A percentile compares a stretch with the other conserved stretches of the same genome.
Evolutionary conservation across 768 basidiomycete species (phyloP).

Genomic region (Tricholoma matsutake): DNA sequence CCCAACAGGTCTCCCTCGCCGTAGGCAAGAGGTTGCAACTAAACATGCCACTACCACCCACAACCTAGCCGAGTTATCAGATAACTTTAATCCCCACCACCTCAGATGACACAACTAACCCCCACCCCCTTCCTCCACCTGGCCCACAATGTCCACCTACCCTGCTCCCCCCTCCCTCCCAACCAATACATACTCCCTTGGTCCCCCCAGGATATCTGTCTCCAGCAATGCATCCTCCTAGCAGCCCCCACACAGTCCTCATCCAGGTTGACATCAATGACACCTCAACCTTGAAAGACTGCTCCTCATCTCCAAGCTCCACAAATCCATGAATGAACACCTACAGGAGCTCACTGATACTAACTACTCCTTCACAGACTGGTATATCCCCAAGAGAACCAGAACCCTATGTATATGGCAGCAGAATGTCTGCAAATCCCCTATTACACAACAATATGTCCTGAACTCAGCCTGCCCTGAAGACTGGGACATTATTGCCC

Average conservation of each 20-base stretch:
- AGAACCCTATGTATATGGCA: no score
- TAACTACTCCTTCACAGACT: no score
- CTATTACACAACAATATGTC: no score
- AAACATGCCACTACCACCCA: not conserved
- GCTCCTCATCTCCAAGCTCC: not conserved
- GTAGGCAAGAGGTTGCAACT: not conserved
- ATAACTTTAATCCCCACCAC: no score
- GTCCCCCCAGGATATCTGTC: not conserved
- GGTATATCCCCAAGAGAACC: not conserved
- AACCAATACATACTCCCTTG: not conserved
- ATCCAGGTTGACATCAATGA: not conserved
- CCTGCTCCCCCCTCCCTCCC: not conserved
- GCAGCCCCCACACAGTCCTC: not conserved
- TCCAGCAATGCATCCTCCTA: conserved; percentile 5
- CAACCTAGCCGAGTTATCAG: no score
- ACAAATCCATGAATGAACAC: not conserved
- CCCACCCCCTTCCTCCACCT: not conserved
- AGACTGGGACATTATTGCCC: no score
- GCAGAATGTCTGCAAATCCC: no score
- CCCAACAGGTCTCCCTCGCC: not conserved
- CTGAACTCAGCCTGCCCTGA: no score
- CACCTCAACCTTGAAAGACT: not conserved
- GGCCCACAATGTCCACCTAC: no score
- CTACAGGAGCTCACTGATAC: not conserved
- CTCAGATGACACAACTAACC: no score